Evolutionary conservation across 805 yeast species (phyloP), one percentile per base, ranked within the genome.

Genomic region (Cephaloascus fragrans): DNA sequence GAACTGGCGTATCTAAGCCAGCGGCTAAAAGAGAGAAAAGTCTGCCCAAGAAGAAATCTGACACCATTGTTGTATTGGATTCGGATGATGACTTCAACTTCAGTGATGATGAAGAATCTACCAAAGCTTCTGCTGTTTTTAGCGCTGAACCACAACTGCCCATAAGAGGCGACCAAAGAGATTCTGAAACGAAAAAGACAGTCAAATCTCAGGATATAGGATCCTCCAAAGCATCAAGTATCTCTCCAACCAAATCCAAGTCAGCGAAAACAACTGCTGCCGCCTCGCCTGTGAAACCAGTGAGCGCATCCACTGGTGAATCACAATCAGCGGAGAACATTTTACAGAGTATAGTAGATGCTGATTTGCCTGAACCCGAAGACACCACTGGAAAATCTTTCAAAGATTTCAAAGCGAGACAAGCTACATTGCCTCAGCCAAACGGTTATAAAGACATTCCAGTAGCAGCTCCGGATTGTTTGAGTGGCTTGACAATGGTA

Each of bases 401-500:
- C 50, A 70, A 74, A 46, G 83, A 77, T 47, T 70, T 73, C 52
- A 75, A 75, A 46, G 74, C 77, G 3, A 56, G 63, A 41, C 67
- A 69, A 44, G 47, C 57, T 0, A 52, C 52, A 3, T 41, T 52
- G 18, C 61, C 63, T 39, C 49, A 44, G 20, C 52, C 64, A 6
- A 44, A 65, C 14, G 64, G 64, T 8, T 33, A 32, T 16, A 40
- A 45, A 19, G 78, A 75, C 14, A 64, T 88, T 23, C 96, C 97
- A 0, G 81, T 73, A 46, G 96, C 96, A 2, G 73, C 79, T 9
- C 85, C 88, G 3, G 80, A 89, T 54, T 93, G 98, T 61, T 62
- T 93, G 34, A 69, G 81, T 2, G 98, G 98, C 0, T 61, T 93
- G 19, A 86, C 95, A 0, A 83, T 93, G 45, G 97, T 93, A 0